Base-by-base conservation (phyloP, 257 asterid species). In the Orobanche coerulescens region DNA sequence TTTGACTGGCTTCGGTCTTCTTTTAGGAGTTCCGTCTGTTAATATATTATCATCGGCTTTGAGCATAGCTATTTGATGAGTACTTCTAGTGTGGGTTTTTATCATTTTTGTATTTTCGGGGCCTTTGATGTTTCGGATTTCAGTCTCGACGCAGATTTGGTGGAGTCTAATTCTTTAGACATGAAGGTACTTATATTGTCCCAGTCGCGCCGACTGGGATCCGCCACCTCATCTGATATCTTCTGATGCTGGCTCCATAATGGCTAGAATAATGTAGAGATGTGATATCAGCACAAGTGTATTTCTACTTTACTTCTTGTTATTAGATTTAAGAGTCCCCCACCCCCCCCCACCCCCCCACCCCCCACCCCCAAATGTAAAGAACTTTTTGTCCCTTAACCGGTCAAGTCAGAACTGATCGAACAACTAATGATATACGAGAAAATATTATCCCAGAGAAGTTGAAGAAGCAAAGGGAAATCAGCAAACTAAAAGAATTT, bases 211-310 rank as follows among this genome's bases (percentile, higher is more conserved):
- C 96, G 8, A 83, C 77, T 77, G 42, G 7, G 93, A 85, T 59
- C 96, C 96, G 62, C 93, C 95, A 18, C 93, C 88, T 58, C 95
- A 83, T 66, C 58, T 71, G 56, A 83, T 77, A 19, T 80, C 78
- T 82, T 83, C 94, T 62, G 83, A 58, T 53, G 81, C 75, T 60
- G 72, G 92, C 68, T 78, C 83, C 97, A 84, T 87, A n/a, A n/a
- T n/a, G n/a, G n/a, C n/a, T n/a, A n/a, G n/a, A n/a, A n/a, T n/a
- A n/a, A n/a, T n/a, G n/a, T n/a, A n/a, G n/a, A n/a, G n/a, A n/a
- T n/a, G n/a, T n/a, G n/a, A n/a, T n/a, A n/a, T n/a, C n/a, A n/a
- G n/a, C n/a, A n/a, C n/a, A n/a, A n/a, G n/a, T n/a, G n/a, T n/a
- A n/a, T n/a, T n/a, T n/a, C n/a, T n/a, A n/a, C n/a, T n/a, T n/a